Conservation (phyloP, 2,329 filamentous ascomycete genomes). For the Penicillium sp. region DNA sequence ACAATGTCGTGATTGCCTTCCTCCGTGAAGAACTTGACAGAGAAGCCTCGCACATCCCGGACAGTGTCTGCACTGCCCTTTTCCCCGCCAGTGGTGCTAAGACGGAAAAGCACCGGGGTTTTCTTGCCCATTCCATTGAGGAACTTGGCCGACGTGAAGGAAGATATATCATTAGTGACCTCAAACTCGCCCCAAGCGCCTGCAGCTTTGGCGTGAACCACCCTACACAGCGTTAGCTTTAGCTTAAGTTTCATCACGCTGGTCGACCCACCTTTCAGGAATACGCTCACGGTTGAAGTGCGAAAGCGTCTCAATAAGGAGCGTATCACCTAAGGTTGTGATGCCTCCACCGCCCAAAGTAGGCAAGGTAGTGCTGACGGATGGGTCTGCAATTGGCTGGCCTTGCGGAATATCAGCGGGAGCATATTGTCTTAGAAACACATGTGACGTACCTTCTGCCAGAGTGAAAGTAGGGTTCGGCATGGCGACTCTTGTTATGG, state of each 20-base stretch:
- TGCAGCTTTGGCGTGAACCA: conserved; percentile 60
- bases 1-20: conserved; percentile 47
- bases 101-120: conserved; percentile 48
- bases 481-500: no score
- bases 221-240: no score
- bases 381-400: conserved; percentile 25
- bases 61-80: conserved; percentile 50
- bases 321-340: conserved; percentile 56
- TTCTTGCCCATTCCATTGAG: conserved; percentile 56
- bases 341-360: conserved; percentile 37
- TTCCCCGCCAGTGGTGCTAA: conserved; percentile 50
- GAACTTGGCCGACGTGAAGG: conserved; percentile 55
- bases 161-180: conserved; percentile 57
- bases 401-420: no score
- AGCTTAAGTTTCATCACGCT: no score
- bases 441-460: no score
- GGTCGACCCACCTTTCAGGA: conserved; percentile 54
- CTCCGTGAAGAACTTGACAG: conserved; percentile 53
- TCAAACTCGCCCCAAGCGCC: conserved; percentile 62
- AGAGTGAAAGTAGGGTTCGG: no score
- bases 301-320: conserved; percentile 60
- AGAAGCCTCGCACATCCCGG: conserved; percentile 51
- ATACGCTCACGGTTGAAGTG: conserved; percentile 64
- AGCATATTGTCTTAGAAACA: no score
- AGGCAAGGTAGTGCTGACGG: conserved; percentile 24